Evolutionary conservation across 108 stramenopile species (phyloP), one percentile per base, ranked within the genome.

Genomic region (Cyclotella kingstonii): DNA sequence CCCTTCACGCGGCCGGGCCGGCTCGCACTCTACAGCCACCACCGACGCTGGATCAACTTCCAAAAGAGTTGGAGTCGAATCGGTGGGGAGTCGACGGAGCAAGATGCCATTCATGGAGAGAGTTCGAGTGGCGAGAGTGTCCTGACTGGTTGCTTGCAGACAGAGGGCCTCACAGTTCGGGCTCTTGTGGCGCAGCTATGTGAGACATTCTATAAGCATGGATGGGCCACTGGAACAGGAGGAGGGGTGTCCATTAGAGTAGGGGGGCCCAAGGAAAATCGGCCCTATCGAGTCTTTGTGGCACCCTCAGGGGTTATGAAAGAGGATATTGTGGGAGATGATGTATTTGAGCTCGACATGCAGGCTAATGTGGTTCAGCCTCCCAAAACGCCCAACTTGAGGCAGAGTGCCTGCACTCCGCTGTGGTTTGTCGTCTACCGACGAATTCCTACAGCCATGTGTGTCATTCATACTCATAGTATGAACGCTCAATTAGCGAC

Each of bases 261-360:
- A 15, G 92, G 91, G 19, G 84, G 81, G 26, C 81, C 81, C 1
- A 40, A 28, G 4, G 77, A 81, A 46, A 68, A 77, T 29, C 64
- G 82, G 3, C 86, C 86, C 7, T 90, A 79, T 59, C 79, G 93
- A 11, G 79, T 96, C 26, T 94, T 95, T 77, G 89, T 95, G 60
- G 92, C 95, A 19, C 97, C 97, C n/a, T 86, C 85, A 2, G 97
- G 95, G 2, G 87, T 98, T n/a, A 94, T 95, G 61, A 96, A 96
- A 72, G 97, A 98, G 74, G 90, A 95, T 48, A 90, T 98, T 81
- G 74, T 85, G 36, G 91, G 93, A 0, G 91, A 96, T 59, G 97
- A 98, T 54, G 73, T 98, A 2, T 98, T 95, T 65, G 90, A 93
- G 49, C 68, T 98, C 39, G 82, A 86, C 41, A 81, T 76, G 77